A percentile compares a stretch with the other conserved stretches of the same genome.
phyloP scores from a whole-genome alignment of 768 basidiomycete genomes.

The Baorangia bicolor region DNA sequence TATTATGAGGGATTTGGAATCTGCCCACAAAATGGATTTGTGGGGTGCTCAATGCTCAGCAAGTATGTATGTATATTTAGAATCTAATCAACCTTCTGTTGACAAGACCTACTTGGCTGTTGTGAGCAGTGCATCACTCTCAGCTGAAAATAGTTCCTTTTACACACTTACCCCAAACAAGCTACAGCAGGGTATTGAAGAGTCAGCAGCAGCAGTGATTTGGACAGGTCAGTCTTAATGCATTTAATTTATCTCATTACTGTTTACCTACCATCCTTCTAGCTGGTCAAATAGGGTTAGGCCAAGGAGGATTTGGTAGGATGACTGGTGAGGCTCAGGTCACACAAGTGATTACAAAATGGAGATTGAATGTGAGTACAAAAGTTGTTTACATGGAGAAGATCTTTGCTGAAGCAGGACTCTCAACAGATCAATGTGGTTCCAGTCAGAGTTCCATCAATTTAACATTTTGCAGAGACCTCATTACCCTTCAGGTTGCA shows the following conservation, averaged over 20 bases:
- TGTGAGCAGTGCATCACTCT: not conserved
- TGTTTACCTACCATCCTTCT: not conserved
- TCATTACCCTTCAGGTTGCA: not conserved
- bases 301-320: slow-evolving; percentile 6
- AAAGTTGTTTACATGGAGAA: fast-evolving
- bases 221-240: slow-evolving; percentile 8
- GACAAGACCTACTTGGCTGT: not conserved
- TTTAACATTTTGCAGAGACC: not conserved
- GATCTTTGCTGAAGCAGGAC: not conserved
- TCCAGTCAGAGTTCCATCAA: slow-evolving; percentile 6
- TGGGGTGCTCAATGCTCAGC: not conserved
- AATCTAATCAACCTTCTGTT: not conserved
- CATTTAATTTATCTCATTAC: not conserved
- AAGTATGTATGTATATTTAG: not conserved
- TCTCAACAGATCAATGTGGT: slow-evolving; percentile 10
- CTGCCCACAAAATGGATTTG: not conserved
- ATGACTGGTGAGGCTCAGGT: not conserved
- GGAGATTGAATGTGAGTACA: slow-evolving; percentile 14
- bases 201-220: slow-evolving; percentile 1
- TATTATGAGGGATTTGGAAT: not conserved
- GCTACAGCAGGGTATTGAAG: slow-evolving; percentile 1
- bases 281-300: slow-evolving; percentile 12
- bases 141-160: not conserved
- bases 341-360: slow-evolving; percentile 3
- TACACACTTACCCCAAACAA: not conserved